Evolutionary conservation across 2,329 filamentous ascomycete species (phyloP), one percentile per base, ranked within the genome.

Genomic region (Fusarium duplospermum): DNA sequence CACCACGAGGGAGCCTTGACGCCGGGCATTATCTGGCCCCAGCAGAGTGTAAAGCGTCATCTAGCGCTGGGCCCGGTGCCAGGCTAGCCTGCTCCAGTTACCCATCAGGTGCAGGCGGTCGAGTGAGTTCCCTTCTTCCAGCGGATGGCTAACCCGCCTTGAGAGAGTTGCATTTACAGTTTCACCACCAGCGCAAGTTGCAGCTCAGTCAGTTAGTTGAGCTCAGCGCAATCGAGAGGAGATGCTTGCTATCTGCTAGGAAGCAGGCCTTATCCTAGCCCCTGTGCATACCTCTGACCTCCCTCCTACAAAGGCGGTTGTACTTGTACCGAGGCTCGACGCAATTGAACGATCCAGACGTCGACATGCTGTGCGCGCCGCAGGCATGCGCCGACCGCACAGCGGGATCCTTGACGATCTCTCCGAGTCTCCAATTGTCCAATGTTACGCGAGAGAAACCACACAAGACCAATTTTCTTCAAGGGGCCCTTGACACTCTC

Each of bases 61-160:
- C 36, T 70, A 70, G 67, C 57, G 67, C 57, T 64, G 40, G 35
- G 47, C 10, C 36, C 5, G 47, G 67, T 36, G 60, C 18, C 54
- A 56, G 33, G 14, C 58, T 52, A 62, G 29, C 47, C 36, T 16
- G 57, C 38, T 10, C 52, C 45, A 60, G 57, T 47, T 45, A 54
- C 50, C 16, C 40, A 61, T 31, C 36, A 40, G 38, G 58, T 45
- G 24, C 24, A 35, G 54, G 54, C 20, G 29, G 38, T 31, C 38
- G 58, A 29, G 24, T 42, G 29, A 60, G 58, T 58, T 58, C 57
- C 36, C 22, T 60, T 60, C 57, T 60, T 10, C 24, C 57, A 40
- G 35, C 18, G 27, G 27, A 54, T 31, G 11, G 54, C 54, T 57
- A 36, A 54, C 47, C 10, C 27, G 27, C 24, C 54, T 22, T 14